These are phyloP conservation scores for Penicillium sp. DNA, from an alignment of 2,329 filamentous ascomycete species.

Conservation along the genomic window DNA sequence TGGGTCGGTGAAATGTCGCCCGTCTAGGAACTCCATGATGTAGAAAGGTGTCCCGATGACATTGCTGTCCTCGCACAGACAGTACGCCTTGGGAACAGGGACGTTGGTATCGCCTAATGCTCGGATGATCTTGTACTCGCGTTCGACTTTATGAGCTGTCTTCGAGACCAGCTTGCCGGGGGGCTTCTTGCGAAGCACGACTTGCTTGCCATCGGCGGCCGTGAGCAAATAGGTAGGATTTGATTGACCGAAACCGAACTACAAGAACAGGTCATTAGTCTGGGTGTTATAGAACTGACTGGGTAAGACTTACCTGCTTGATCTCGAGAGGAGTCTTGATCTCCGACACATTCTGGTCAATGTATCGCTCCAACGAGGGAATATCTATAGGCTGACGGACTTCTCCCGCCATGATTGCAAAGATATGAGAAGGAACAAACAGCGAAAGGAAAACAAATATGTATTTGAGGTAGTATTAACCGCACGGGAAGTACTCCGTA, in stretches of 20 bases:
- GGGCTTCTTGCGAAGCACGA: constrained; percentile 95
- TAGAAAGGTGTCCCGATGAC: constrained; percentile 93
- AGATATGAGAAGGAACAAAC: neutral
- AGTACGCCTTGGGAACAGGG: constrained; percentile 79
- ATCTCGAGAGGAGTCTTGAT: constrained; percentile 82
- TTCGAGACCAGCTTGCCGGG: constrained; percentile 91
- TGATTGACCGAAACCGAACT: constrained; percentile 97
- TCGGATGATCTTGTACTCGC: constrained; percentile 88
- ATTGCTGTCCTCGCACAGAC: constrained; percentile 77
- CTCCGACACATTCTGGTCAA: constrained; percentile 74
- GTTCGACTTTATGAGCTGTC: constrained; percentile 94
- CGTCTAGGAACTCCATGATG: constrained; percentile 94
- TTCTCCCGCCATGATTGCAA: constrained; percentile 70
- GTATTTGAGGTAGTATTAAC: neutral
- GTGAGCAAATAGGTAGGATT: constrained; percentile 96
- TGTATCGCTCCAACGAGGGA: constrained; percentile 74
- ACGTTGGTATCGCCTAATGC: constrained; percentile 79
- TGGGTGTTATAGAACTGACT: neutral
- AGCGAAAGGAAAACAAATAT: neutral
- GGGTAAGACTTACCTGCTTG: constrained; percentile 69
- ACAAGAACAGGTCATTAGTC: constrained; percentile 8
- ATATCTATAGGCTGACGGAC: constrained; percentile 91
- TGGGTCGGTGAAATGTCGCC: constrained; percentile 89
- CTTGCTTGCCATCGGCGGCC: constrained; percentile 67
- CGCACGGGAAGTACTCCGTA: neutral